Evolutionary conservation across 129 eudicot genomes (phyloP).

Genomic region (Flaveria ramosissima): DNA sequence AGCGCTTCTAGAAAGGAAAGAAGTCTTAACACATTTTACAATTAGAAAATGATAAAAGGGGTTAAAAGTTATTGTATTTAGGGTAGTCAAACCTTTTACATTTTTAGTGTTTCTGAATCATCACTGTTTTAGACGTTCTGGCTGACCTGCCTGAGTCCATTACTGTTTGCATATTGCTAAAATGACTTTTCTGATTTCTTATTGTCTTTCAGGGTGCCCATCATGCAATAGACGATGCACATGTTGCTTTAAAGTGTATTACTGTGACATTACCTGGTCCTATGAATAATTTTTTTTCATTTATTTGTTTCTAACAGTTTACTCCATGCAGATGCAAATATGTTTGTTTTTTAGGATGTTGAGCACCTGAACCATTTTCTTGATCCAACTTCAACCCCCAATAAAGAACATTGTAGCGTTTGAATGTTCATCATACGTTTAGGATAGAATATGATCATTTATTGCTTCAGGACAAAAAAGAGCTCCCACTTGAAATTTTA

Average conservation of each 20-base stretch:
- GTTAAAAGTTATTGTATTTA: too few relatives aligned
- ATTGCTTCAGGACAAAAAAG: too few relatives aligned
- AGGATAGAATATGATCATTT: too few relatives aligned
- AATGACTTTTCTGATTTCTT: not conserved
- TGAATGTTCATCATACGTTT: slow-evolving; percentile 20
- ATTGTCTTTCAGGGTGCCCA: slow-evolving; percentile 53
- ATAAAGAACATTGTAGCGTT: slow-evolving; percentile 59
- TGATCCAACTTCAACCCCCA: slow-evolving; percentile 77
- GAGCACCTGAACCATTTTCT: slow-evolving; percentile 82
- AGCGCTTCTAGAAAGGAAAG: too few relatives aligned
- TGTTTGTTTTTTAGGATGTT: slow-evolving; percentile 56
- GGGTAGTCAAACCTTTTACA: too few relatives aligned
- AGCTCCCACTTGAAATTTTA: too few relatives aligned
- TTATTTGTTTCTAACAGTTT: not conserved
- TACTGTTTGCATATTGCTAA: not conserved
- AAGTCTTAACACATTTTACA: too few relatives aligned
- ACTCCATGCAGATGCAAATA: slow-evolving; percentile 14
- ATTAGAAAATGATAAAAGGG: too few relatives aligned
- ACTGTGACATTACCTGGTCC: slow-evolving; percentile 82
- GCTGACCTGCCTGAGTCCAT: too few relatives aligned
- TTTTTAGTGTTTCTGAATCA: too few relatives aligned
- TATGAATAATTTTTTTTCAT: slow-evolving; percentile 54
- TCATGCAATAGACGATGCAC: slow-evolving; percentile 40
- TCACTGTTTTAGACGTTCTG: too few relatives aligned
- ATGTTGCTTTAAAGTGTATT: slow-evolving; percentile 86